These are phyloP conservation scores for Sarocladium oryzae DNA, from an alignment of 2,329 filamentous ascomycete species.

Conservation along the genomic window DNA sequence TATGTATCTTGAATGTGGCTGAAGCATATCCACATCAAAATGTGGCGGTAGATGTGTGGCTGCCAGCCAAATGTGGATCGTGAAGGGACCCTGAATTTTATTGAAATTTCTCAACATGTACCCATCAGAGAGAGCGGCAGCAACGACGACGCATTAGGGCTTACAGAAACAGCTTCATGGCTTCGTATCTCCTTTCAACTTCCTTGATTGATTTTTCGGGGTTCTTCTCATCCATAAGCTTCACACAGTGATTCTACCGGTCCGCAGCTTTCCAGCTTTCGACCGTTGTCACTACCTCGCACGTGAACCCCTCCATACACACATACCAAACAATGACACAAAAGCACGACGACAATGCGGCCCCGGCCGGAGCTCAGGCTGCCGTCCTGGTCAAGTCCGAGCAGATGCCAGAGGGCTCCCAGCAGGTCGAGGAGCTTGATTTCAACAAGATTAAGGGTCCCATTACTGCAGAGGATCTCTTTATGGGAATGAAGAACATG, in stretches of 20 bases:
- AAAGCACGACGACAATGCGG: slow-evolving; percentile 31
- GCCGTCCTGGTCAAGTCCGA: slow-evolving; percentile 83
- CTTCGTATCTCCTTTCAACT: neutral
- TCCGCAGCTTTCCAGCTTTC: neutral
- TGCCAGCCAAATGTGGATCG: slow-evolving; percentile 4
- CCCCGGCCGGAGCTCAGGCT: slow-evolving; percentile 60
- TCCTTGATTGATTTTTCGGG: neutral
- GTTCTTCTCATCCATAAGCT: neutral
- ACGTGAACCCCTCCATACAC: neutral
- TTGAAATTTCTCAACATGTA: neutral
- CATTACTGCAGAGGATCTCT: slow-evolving; percentile 80
- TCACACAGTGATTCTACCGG: too few species aligned
- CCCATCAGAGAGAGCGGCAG: too few species aligned
- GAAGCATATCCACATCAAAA: neutral
- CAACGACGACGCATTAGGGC: too few species aligned
- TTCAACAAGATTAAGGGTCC: slow-evolving; percentile 75
- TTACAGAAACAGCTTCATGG: too few species aligned
- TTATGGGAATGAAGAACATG: slow-evolving; percentile 77
- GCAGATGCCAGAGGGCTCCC: slow-evolving; percentile 70
- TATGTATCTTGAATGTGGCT: neutral
- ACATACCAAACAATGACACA: slow-evolving; percentile 21
- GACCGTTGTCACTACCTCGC: neutral
- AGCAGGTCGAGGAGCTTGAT: slow-evolving; percentile 82
- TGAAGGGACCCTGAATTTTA: slow-evolving; percentile 7
- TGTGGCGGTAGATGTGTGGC: slow-evolving; percentile 1